Evolutionary conservation across 495 filamentous ascomycete species (phyloP), one percentile per base, ranked within the genome.

Genomic region (Talaromyces adpressus): DNA sequence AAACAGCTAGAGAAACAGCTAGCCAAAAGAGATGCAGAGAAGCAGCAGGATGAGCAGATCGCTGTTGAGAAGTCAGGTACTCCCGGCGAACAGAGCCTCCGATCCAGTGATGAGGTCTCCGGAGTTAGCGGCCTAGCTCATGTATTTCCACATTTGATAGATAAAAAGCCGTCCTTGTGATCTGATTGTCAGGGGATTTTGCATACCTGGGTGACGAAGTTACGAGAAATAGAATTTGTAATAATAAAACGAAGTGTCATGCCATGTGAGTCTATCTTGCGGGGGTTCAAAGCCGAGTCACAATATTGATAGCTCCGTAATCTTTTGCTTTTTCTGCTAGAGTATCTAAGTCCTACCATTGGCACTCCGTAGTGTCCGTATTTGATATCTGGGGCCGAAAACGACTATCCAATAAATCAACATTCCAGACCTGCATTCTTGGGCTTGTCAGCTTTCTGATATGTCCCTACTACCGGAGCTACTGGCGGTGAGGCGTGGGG

Each of bases 141-240:
- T 74, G 77, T 81, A n/a, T 81, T 77, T 63, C 77, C 78, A 20
- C 77, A 79, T 68, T 61, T 81, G 67, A 72, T 72, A 59, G 66
- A 66, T 49, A 52, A 62, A 47, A 54, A 32, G 20, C 29, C 63
- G 1, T 52, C 61, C 16, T 49, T 18, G 45, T 49, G 45, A 49
- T 49, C 6, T 49, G 45, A 18, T 41, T 41, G 14, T 49, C n/a
- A 49, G 18, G 45, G 12, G 41, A 1, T 1, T 47, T 49, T 49
- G 45, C 45, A 49, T 49, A 20, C 1, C 20, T 56, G 16, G 53
- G 16, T 53, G 53, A 56, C 9, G 29, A 56, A 27, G 23, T 16
- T 56, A 30, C 6, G n/a, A 49, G 45, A 49, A 49, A 49, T 49
- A 49, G 45, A 49, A 49, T 49, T 20, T 49, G 45, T 49, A 49